Conservation (phyloP, 2,329 filamentous ascomycete genomes). For the Dothistroma septosporum region DNA sequence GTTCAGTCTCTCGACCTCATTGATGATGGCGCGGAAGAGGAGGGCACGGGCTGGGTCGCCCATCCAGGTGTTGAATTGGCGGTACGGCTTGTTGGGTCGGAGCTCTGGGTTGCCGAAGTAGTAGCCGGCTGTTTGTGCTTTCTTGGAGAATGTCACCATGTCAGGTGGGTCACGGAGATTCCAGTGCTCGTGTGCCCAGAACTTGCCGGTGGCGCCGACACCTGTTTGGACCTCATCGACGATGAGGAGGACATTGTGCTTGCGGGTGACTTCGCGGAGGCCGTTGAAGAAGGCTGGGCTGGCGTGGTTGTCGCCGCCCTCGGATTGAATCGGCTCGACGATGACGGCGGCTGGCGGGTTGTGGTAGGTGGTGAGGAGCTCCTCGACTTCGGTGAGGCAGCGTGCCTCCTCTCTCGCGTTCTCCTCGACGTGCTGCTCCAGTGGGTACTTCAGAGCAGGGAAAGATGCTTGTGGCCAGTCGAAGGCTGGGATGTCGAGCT, state of each 20-base stretch:
- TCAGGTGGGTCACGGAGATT: constrained; percentile 72
- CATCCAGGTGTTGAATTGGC: constrained; percentile 94
- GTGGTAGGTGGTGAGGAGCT: constrained; percentile 73
- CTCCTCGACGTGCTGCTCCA: constrained; percentile 72
- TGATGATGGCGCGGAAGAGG: constrained; percentile 79
- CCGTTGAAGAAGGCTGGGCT: constrained; percentile 81
- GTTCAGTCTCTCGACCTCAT: constrained; percentile 71
- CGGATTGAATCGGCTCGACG: constrained; percentile 87
- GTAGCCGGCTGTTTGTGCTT: constrained; percentile 89
- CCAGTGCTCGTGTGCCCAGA: constrained; percentile 98
- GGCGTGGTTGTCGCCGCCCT: constrained; percentile 93
- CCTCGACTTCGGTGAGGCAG: constrained; percentile 77
- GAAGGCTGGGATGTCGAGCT: constrained; percentile 89
- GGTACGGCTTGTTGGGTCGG: constrained; percentile 86
- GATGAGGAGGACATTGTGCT: constrained; percentile 76
- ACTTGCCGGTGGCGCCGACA: constrained; percentile 85
- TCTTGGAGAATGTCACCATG: constrained; percentile 94
- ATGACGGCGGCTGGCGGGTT: constrained; percentile 75
- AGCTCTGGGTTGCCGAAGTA: constrained; percentile 79
- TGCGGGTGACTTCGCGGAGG: constrained; percentile 72
- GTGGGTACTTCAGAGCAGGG: constrained; percentile 79
- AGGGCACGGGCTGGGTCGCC: constrained; percentile 81
- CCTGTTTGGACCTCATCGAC: constrained; percentile 94
- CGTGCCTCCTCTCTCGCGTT: constrained; percentile 78
- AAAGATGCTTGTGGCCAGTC: constrained; percentile 92